Base-by-base conservation (phyloP, 345 rosid genomes). In the Aquilaria sinensis region DNA sequence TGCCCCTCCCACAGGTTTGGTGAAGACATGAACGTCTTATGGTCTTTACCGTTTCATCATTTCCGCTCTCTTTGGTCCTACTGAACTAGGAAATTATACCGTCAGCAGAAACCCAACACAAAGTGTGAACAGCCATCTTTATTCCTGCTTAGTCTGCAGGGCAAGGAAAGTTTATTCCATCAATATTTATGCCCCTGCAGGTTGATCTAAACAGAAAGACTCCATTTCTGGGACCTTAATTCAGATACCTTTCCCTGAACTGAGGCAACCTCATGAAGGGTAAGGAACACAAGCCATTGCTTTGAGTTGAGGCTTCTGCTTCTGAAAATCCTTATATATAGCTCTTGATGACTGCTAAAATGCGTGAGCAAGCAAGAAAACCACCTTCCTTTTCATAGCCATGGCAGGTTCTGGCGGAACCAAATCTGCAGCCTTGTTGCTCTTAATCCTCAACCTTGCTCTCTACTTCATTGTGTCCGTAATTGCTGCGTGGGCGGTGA, bases 401-500 rank as follows among this genome's bases (percentile, higher is more conserved):
- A 87, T 89, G 98, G 86, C 84, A 70, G 43, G 43, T 37, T 79
- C 90, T 47, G 83, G 77, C 56, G 79, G 75, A 65, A 62, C 90
- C 45, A 93, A 81, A 71, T 78, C 96, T 9, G 77, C 80, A 47
- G 91, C 96, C 31, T 75, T 72, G 50, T 30, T 81, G 76, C 89
- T 90, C 67, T 78, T 83, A 55, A 5, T 85, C 64, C 72, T 90
- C 74, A 93, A 90, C 66, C 81, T 88, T 9, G 78, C 75, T 23
- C 80, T 93, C 2, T 93, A 84, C 53, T 86, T 90, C 64, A 74
- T 85, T 54, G 66, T 90, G 63, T 78, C 81, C 10, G 63, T 82
- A 13, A 69, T 81, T 14, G 92, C 96, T 46, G 74, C 88, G 0
- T 90, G 97, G 98, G 90, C 89, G 10, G 72, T 81, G 11, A 93